These are phyloP conservation scores for Russula foetens DNA, from an alignment of 768 basidiomycete genomes.

Conservation along the genomic window DNA sequence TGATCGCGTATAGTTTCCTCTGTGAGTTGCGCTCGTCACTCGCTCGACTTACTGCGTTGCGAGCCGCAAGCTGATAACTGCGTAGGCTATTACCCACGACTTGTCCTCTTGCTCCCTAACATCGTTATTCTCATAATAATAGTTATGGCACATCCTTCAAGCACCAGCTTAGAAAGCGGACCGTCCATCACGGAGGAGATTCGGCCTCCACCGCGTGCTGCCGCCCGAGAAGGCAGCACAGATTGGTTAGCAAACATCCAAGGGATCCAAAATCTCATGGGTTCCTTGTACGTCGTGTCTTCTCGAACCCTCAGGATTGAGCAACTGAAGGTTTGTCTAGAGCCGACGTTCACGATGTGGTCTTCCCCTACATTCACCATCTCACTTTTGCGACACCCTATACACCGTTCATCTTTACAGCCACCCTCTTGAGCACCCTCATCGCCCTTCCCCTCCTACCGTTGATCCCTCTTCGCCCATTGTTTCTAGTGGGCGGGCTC, in stretches of 20 bases:
- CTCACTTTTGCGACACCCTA: conserved; percentile 45
- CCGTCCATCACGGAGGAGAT: conserved; percentile 8
- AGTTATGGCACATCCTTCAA: conserved; percentile 52
- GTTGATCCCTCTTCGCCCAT: conserved; percentile 33
- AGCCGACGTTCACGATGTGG: conserved; percentile 50
- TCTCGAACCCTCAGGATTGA: not conserved
- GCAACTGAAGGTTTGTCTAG: conserved; percentile 30
- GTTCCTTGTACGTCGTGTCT: conserved; percentile 50
- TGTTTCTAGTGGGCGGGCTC: conserved; percentile 46
- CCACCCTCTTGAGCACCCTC: conserved; percentile 38
- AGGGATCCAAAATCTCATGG: conserved; percentile 90
- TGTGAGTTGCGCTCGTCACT: conserved; percentile 47
- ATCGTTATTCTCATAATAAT: conserved; percentile 53
- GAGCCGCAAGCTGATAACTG: not conserved
- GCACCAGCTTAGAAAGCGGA: not conserved
- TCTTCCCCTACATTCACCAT: conserved; percentile 44
- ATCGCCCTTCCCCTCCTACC: conserved; percentile 33
- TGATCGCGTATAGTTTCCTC: conserved; percentile 67
- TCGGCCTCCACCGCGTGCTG: conserved; percentile 30
- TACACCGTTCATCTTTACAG: conserved; percentile 44
- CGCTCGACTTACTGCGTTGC: not conserved
- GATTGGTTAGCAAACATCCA: conserved; percentile 87
- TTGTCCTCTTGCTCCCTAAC: conserved; percentile 66
- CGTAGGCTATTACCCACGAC: conserved; percentile 68
- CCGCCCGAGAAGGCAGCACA: conserved; percentile 51